Base-by-base conservation (phyloP, 2,329 filamentous ascomycete genomes). In the Cordyceps tenuipes region DNA sequence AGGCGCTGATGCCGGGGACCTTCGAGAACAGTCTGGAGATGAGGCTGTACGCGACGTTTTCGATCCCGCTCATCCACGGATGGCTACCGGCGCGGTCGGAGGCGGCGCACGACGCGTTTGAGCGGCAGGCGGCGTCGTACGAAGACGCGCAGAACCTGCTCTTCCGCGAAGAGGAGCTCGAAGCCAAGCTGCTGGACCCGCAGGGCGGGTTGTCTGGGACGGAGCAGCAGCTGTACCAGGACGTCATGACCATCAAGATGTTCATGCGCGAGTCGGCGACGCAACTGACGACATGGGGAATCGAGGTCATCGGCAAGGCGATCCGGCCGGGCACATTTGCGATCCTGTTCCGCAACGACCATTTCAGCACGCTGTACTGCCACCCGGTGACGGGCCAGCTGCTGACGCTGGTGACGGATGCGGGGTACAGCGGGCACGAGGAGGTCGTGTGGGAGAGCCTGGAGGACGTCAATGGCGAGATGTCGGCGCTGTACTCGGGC, bases 371-470 rank as follows among this genome's bases (percentile, higher is more conserved):
- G 0, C 73, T 99, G 0, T 96, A 96, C 73, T 90, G 92, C 62
- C 91, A 97, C 66, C 91, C 93, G 0, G 77, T 86, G 49, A 90
- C 87, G 0, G 79, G 84, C 46, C 82, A 89, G 64, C 79, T 97
- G 1, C 83, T 93, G 64, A 91, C 89, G 0, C 77, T 99, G 3
- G 91, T 99, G 15, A 97, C 94, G 0, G 94, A 99, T 70, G 89
- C 91, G 29, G 94, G 94, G 0, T 99, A 96, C 68, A 86, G 88
- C 12, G 83, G 81, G 10, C 91, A 97, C 66, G 88, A 91, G 17
- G 93, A 97, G 70, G 86, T 99, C 13, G 90, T 99, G 0, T 99
- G 94, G 94, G 94, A 99, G 73, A 94, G 88, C 10, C 79, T 99
- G 2, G 87, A 89, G 0, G 93, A 97, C 67, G 87, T 96, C 23